These are phyloP conservation scores for Sungouiozyma ichnusensis DNA, from an alignment of 805 yeast genomes.

Conservation along the genomic window DNA sequence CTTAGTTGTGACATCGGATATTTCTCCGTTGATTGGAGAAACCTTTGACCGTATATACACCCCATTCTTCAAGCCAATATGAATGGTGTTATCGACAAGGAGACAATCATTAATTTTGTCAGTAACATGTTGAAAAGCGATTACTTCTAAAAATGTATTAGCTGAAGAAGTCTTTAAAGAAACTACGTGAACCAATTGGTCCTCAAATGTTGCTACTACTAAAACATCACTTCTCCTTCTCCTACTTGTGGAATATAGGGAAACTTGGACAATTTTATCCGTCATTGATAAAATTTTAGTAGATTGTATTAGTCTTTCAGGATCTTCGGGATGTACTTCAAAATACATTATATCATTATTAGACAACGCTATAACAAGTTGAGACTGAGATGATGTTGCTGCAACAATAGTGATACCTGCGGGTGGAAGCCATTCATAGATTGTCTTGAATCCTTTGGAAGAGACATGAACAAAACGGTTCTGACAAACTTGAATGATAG, in stretches of 20 bases:
- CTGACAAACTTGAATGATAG: slow-evolving; percentile 63
- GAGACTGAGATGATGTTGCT: slow-evolving; percentile 57
- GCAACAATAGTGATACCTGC: slow-evolving; percentile 53
- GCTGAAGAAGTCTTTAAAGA: slow-evolving; percentile 40
- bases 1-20: slow-evolving; percentile 54
- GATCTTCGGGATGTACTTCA: slow-evolving; percentile 42
- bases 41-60: slow-evolving; percentile 51
- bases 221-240: slow-evolving; percentile 39
- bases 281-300: slow-evolving; percentile 48
- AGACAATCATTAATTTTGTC: slow-evolving; percentile 36
- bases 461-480: slow-evolving; percentile 56
- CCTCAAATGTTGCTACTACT: slow-evolving; percentile 59
- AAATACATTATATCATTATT: slow-evolving; percentile 73
- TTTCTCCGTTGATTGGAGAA: slow-evolving; percentile 49
- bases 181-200: slow-evolving; percentile 56
- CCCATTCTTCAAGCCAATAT: slow-evolving; percentile 80
- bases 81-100: slow-evolving; percentile 31
- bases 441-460: slow-evolving; percentile 23
- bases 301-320: slow-evolving; percentile 46
- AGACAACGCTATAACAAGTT: slow-evolving; percentile 60
- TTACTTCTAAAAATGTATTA: slow-evolving; percentile 45
- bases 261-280: slow-evolving; percentile 42
- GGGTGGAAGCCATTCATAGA: slow-evolving; percentile 76
- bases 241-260: slow-evolving; percentile 30
- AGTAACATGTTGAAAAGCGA: slow-evolving; percentile 57